A percentile compares a stretch with the other conserved stretches of the same genome.
phyloP scores from a whole-genome alignment of 164 flowering plant genomes.

The Hamamelis virginiana region DNA sequence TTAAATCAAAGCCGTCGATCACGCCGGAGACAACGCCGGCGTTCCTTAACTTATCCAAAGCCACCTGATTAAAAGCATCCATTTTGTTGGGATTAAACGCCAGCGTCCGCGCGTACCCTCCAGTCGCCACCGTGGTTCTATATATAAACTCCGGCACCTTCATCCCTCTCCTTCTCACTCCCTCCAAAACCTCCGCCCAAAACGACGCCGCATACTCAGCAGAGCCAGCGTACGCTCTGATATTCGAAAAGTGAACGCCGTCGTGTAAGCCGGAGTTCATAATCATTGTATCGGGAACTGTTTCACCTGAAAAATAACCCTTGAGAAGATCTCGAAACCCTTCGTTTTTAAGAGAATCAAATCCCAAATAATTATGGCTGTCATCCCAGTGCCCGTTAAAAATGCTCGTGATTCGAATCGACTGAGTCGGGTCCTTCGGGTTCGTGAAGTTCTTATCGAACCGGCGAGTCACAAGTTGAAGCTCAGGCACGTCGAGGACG shows the following conservation, averaged over 20 bases:
- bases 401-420: slow-evolving; percentile 78
- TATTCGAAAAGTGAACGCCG: slow-evolving; percentile 59
- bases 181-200: slow-evolving; percentile 68
- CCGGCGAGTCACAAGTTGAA: slow-evolving; percentile 55
- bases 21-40: slow-evolving; percentile 55
- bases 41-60: slow-evolving; percentile 58
- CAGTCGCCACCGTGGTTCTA: slow-evolving; percentile 79
- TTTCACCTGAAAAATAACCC: slow-evolving; percentile 52
- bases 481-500: slow-evolving; percentile 49
- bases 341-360: slow-evolving; percentile 63
- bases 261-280: slow-evolving; percentile 96
- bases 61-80: slow-evolving; percentile 75
- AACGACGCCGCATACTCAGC: slow-evolving; percentile 68
- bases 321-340: slow-evolving; percentile 52
- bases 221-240: slow-evolving; percentile 43
- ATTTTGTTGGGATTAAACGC: slow-evolving; percentile 85
- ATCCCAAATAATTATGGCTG: slow-evolving; percentile 64
- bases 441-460: slow-evolving; percentile 78
- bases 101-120: slow-evolving; percentile 74
- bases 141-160: slow-evolving; percentile 49
- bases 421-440: slow-evolving; percentile 56
- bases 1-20: slow-evolving; percentile 79
- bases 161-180: slow-evolving; percentile 41
- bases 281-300: slow-evolving; percentile 76
- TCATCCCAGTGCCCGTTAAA: slow-evolving; percentile 89